A percentile compares a stretch with the other conserved stretches of the same genome.
phyloP scores from a whole-genome alignment of 2,329 filamentous ascomycete species.

The Talaromyces piceae region DNA sequence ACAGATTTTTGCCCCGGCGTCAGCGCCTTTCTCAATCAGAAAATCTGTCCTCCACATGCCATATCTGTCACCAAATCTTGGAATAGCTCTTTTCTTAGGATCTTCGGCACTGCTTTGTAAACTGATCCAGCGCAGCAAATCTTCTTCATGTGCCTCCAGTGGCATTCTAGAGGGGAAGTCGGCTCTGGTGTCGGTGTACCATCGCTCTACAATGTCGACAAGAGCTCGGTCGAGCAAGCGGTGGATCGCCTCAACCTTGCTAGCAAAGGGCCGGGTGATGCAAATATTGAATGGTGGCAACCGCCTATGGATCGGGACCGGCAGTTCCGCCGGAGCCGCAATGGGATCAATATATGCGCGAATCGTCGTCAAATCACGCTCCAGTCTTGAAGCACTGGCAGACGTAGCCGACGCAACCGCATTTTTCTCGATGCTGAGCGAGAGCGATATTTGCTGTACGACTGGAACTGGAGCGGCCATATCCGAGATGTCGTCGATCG shows the following conservation, averaged over 20 bases:
- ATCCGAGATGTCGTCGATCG: not conserved
- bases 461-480: not conserved
- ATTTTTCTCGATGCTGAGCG: slow-evolving; percentile 7
- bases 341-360: slow-evolving; percentile 4
- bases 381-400: slow-evolving; percentile 4
- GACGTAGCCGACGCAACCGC: slow-evolving; percentile 4
- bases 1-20: slow-evolving; percentile 11
- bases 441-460: slow-evolving; percentile 8
- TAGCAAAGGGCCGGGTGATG: slow-evolving; percentile 2
- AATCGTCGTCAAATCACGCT: slow-evolving; percentile 4
- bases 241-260: slow-evolving; percentile 13
- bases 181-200: slow-evolving; percentile 19
- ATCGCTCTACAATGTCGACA: slow-evolving; percentile 22
- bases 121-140: slow-evolving; percentile 14
- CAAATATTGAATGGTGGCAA: slow-evolving; percentile 9
- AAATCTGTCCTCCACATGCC: slow-evolving; percentile 25
- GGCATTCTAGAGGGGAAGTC: slow-evolving; percentile 20
- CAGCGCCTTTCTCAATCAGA: slow-evolving; percentile 12
- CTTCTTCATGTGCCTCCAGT: slow-evolving; percentile 19
- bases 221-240: slow-evolving; percentile 18
- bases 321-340: not conserved
- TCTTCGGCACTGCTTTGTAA: not conserved
- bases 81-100: not conserved
- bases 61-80: slow-evolving; percentile 1
- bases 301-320: not conserved